Evolutionary conservation across 108 stramenopile species (phyloP), one percentile per base, ranked within the genome.

Genomic region (Cyclotella cryptica): DNA sequence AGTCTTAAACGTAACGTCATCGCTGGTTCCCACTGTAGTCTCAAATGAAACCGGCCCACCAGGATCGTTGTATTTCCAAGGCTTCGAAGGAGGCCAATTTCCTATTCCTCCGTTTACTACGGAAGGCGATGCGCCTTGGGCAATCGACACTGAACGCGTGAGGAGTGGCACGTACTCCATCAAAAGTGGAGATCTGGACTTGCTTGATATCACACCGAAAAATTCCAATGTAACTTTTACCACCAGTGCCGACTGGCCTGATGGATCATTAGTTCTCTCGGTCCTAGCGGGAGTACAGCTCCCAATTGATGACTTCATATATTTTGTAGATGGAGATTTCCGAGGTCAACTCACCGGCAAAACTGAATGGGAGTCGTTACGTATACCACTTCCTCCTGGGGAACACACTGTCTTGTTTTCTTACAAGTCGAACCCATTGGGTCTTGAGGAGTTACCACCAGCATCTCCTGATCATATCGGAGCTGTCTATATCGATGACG

Each of bases 401-500:
- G 10, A 24, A n/a, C 69, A 78, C 39, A 52, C 60, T 28, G 39
- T 78, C 19, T 30, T 62, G 27, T 64, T 70, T 15, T 78, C 77
- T 11, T 78, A 78, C 40, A 71, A 62, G 11, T 54, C 45, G 17
- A 78, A 71, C 29, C 69, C 69, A 10, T 9, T 52, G 2, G 69
- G 62, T 19, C 59, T 71, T 18, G 30, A 40, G 1, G 40, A 58
- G 28, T 71, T 78, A 29, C 77, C 77, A 43, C 77, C 77, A 10
- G 42, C 43, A 41, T 29, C 69, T 2, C 17, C 46, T 18, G 49
- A 58, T 15, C 49, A 44, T 29, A 63, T 60, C 17, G 69, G 59
- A 53, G 69, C 77, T 40, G 77, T 70, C 40, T 78, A 27, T 39
- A 69, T 78, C 64, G 77, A 78, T 46, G 45, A 78, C 42, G 77